Evolutionary conservation across 73 alveolate species (phyloP), one percentile per base, ranked within the genome.

Genomic region (Effrenium voratum): DNA sequence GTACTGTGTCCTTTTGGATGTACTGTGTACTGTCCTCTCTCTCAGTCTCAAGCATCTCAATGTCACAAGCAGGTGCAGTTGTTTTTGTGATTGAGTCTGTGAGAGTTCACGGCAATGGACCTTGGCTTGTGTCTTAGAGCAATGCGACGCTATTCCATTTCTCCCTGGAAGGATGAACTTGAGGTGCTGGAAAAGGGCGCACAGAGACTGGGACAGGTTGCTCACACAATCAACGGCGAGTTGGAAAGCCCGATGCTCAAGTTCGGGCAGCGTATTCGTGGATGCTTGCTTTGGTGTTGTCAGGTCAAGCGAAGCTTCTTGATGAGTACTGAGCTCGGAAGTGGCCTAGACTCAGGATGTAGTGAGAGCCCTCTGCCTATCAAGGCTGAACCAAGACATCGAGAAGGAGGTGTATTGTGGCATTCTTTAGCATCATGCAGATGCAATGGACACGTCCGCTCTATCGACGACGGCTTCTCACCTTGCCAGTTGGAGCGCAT

Each of bases 371-470:
- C n/a, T n/a, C n/a, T n/a, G n/a, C n/a, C n/a, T 24, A 36, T 45
- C 6, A 30, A 90, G 97, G 97, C 83, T 90, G 57, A 90, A 90
- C 97, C 97, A 90, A 87, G 97, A 90, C 41, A 90, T 90, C 12
- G 97, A 90, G 97, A 90, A 90, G 59, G 97, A 90, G 97, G 97
- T 87, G 36, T n/a, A n/a, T n/a, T n/a, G n/a, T n/a, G n/a, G n/a
- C n/a, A n/a, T n/a, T n/a, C n/a, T n/a, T n/a, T n/a, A n/a, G n/a
- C n/a, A n/a, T n/a, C n/a, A n/a, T n/a, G n/a, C n/a, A n/a, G n/a
- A n/a, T n/a, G n/a, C n/a, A n/a, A n/a, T n/a, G n/a, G n/a, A n/a
- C n/a, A n/a, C n/a, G n/a, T n/a, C n/a, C n/a, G n/a, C n/a, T n/a
- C n/a, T n/a, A n/a, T n/a, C n/a, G n/a, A n/a, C n/a, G n/a, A n/a